Evolutionary conservation across 208 protist genomes (phyloP).

Genomic region (Willaertia magna): DNA sequence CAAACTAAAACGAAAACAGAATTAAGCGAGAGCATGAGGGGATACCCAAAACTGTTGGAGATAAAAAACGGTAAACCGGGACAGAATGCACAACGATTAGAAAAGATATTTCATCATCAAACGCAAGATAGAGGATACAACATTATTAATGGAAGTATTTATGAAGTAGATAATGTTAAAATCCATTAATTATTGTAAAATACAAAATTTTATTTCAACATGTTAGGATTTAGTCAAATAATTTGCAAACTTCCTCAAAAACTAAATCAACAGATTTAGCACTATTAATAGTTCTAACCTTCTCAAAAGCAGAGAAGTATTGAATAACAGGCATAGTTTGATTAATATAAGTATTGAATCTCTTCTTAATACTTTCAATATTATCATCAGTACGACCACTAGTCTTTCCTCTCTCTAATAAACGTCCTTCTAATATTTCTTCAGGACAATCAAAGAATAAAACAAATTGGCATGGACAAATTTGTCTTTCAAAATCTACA

Average conservation of each 20-base stretch:
- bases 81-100: not conserved
- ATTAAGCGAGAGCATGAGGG: not conserved
- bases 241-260: not conserved
- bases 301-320: constrained; percentile 5
- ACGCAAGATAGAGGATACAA: not conserved
- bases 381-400: constrained; percentile 15
- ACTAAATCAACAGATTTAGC: not conserved
- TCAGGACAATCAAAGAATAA: constrained; percentile 18
- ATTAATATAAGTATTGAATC: constrained; percentile 10
- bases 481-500: constrained; percentile 18
- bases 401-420: constrained; percentile 10
- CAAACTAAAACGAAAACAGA: not conserved
- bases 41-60: not conserved
- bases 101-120: not conserved
- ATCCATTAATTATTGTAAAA: not conserved
- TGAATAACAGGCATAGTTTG: constrained; percentile 19
- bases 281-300: constrained; percentile 8
- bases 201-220: not conserved
- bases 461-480: constrained; percentile 6
- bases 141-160: not conserved
- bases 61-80: not conserved
- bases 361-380: constrained; percentile 5
- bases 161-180: not conserved
- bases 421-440: not conserved
- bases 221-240: not conserved